A percentile compares a stretch with the other conserved stretches of the same genome.
Evolutionary conservation across 805 yeast genomes (phyloP).

Genomic region (Ascoidea asiatica): DNA sequence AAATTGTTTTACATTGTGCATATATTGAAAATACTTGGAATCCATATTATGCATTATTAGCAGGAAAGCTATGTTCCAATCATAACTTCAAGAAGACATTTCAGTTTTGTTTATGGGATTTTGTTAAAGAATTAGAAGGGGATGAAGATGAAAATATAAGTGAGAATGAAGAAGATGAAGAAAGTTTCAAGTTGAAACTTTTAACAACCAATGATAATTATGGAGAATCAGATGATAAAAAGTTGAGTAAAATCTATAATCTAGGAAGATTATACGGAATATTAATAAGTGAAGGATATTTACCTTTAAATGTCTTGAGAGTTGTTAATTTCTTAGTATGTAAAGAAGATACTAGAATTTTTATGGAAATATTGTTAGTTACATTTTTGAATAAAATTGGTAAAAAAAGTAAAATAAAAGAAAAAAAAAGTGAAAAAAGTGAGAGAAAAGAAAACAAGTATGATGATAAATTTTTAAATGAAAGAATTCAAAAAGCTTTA

Average conservation of each 20-base stretch:
- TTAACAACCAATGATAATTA: conserved; percentile 16
- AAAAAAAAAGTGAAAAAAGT: conserved; percentile 15
- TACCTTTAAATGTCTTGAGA: conserved; percentile 62
- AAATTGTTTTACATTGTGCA: conserved; percentile 75
- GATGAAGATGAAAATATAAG: conserved; percentile 20
- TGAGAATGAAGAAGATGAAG: conserved; percentile 28
- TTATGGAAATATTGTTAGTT: conserved; percentile 62
- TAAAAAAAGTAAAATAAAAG: conserved; percentile 39
- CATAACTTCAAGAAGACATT: conserved; percentile 71
- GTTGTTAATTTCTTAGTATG: conserved; percentile 62
- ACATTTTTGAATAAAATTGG: conserved; percentile 53
- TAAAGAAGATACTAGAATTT: conserved; percentile 44
- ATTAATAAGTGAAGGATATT: conserved; percentile 56
- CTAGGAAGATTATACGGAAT: conserved; percentile 73
- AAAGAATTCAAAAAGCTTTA: conserved; percentile 24
- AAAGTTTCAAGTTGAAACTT: conserved; percentile 13
- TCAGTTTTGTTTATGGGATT: conserved; percentile 86
- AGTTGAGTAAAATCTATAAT: conserved; percentile 48
- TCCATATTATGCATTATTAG: conserved; percentile 79
- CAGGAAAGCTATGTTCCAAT: conserved; percentile 59
- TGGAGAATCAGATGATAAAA: conserved; percentile 37
- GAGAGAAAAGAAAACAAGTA: conserved; percentile 18
- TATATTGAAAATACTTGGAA: conserved; percentile 73
- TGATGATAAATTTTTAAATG: conserved; percentile 18
- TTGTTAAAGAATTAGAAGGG: conserved; percentile 55